Evolutionary conservation across 495 filamentous ascomycete genomes (phyloP), one percentile per base, ranked within the genome.

Genomic region (Penicillium cinerascens): DNA sequence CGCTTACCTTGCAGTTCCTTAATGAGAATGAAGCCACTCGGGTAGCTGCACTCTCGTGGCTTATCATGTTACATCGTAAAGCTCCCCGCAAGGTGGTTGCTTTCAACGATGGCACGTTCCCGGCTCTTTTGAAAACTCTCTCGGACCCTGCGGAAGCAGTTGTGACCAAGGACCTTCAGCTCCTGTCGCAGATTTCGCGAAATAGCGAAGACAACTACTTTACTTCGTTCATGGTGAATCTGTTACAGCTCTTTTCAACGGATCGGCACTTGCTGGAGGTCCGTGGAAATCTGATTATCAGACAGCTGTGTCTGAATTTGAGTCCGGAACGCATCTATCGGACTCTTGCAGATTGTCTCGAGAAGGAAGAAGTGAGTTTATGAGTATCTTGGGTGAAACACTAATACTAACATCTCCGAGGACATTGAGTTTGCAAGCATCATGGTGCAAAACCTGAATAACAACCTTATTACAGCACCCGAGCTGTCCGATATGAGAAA

Each of bases 361-460:
- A 97, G 68, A 96, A 95, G 55, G 95, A 99, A 68, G 92, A 97
- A 63, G 81, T 82, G 38, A 38, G 74, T 62, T 17, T n/a, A 20
- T 18, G 13, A 0, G n/a, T 7, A 4, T 20, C 17, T 16, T 15
- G 8, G 10, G 27, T 11, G 36, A 8, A 11, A 16, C 35, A 38
- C 15, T 27, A 13, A 33, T 15, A 21, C 60, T 68, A 22, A 70
- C 18, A 0, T 18, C 35, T n/a, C 42, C 10, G 3, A 84, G 75
- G 93, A 99, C 64, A 79, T 97, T 27, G 95, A 97, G 65, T 99
- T 99, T 69, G 91, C 95, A 16, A 96, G 92, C 57, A 99, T 97
- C 59, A 99, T 99, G 95, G 91, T 99, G 22, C 95, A 97, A 63
- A 97, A 97, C 67, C 77, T 99, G 40, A 99, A 99, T 71, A 99